Conservation (phyloP, 345 rosid species). For the Streptanthus diversifolius region DNA sequence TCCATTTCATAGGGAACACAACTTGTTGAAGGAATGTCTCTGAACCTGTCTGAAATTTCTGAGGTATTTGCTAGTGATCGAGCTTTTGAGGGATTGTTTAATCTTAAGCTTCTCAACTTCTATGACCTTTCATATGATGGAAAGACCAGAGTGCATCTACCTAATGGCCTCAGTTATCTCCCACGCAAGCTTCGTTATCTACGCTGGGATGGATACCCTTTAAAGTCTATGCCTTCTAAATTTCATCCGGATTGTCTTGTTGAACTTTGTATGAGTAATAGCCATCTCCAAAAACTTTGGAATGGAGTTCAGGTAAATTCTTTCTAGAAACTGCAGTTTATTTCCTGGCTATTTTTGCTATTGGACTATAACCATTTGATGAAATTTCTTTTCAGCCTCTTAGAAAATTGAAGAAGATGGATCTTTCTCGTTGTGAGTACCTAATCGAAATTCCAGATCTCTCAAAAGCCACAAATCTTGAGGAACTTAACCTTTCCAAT, state of each 20-base stretch:
- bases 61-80: not conserved
- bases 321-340: not conserved
- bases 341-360: not conserved
- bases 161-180: slow-evolving; percentile 21
- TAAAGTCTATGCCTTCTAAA: slow-evolving; percentile 32
- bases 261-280: slow-evolving; percentile 26
- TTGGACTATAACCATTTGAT: not conserved
- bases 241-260: slow-evolving; percentile 28
- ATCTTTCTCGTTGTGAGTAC: slow-evolving; percentile 26
- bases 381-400: slow-evolving; percentile 18
- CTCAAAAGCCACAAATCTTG: slow-evolving; percentile 26
- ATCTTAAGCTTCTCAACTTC: slow-evolving; percentile 32
- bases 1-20: slow-evolving; percentile 30
- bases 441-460: slow-evolving; percentile 30
- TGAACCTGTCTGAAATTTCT: slow-evolving; percentile 13
- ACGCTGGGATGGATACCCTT: slow-evolving; percentile 35
- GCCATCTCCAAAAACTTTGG: slow-evolving; percentile 36
- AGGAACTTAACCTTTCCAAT: slow-evolving; percentile 23
- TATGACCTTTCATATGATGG: slow-evolving; percentile 26
- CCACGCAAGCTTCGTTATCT: slow-evolving; percentile 30
- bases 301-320: slow-evolving; percentile 19
- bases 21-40: slow-evolving; percentile 26
- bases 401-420: slow-evolving; percentile 25
- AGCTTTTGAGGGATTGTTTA: slow-evolving; percentile 26
- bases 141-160: slow-evolving; percentile 21